Evolutionary conservation across 2,329 filamentous ascomycete species (phyloP), one percentile per base, ranked within the genome.

Genomic region (Sclerotinia borealis): DNA sequence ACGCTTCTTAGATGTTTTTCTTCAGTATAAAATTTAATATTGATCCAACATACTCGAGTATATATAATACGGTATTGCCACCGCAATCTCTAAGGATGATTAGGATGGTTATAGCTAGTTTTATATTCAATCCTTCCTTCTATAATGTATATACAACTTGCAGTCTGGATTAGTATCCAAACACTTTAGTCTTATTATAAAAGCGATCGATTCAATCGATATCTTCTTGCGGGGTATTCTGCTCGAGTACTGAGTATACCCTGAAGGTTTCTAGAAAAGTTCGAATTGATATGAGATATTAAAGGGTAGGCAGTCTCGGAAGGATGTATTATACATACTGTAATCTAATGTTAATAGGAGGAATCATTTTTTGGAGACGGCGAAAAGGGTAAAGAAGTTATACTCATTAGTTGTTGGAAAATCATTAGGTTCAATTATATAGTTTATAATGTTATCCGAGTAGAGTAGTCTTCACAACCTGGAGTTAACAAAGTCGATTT

Each of bases 1-100:
- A 66, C 17, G 61, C 66, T 17, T 50, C 64, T 39, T 59, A 55
- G n/a, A 66, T 37, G 22, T 67, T 64, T 39, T 67, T 61, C 39
- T 63, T 48, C 49, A 27, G n/a, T n/a, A n/a, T n/a, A n/a, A n/a
- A n/a, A n/a, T n/a, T n/a, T n/a, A n/a, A 29, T n/a, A 63, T 11
- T 7, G 19, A n/a, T 19, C 61, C 63, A 19, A 66, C 19, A 47
- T 10, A n/a, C n/a, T n/a, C n/a, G n/a, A n/a, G n/a, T n/a, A n/a
- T n/a, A n/a, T n/a, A n/a, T n/a, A n/a, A n/a, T n/a, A n/a, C n/a
- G n/a, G n/a, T n/a, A 58, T 36, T 11, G 55, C 55, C 34, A 47
- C 34, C 17, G 19, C n/a, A n/a, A 58, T 47, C 11, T 22, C 39
- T 15, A 47, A 58, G 27, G 8, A 45, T 31, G 13, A 47, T 13